Conservation (phyloP, 2,329 filamentous ascomycete species). For the Camillea tinctor region DNA sequence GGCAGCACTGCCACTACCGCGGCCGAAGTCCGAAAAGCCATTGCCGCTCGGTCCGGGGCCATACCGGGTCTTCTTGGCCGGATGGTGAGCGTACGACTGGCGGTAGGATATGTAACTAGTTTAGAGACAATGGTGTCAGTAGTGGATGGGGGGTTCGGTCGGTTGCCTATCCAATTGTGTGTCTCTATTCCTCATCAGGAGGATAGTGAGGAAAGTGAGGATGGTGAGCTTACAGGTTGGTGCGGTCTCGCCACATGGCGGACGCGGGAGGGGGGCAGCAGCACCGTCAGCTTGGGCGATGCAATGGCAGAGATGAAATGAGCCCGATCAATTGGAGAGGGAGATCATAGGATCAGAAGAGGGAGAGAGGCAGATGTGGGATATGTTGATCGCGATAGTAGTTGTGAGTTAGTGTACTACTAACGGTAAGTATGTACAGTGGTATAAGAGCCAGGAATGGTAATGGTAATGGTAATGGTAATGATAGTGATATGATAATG, state of each 20-base stretch:
- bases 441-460: neutral
- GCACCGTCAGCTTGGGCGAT: constrained; percentile 25
- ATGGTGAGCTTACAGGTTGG: constrained; percentile 74
- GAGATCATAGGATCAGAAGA: neutral
- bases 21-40: constrained; percentile 60
- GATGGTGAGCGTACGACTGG: constrained; percentile 96
- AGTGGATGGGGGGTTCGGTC: constrained; percentile 11
- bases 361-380: constrained; percentile 3
- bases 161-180: constrained; percentile 16
- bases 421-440: no score
- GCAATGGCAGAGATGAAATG: constrained; percentile 3
- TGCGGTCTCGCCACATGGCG: constrained; percentile 98
- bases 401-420: neutral
- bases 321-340: constrained; percentile 9
- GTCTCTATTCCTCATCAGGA: neutral
- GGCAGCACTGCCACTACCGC: constrained; percentile 44
- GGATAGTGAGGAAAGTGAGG: constrained; percentile 16
- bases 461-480: constrained; percentile 1
- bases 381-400: constrained; percentile 11
- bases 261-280: constrained; percentile 41
- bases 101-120: constrained; percentile 95
- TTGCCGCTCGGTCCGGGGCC: constrained; percentile 49
- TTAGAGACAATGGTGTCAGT: constrained; percentile 1
- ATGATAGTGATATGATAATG: constrained; percentile 1
- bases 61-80: constrained; percentile 78